phyloP scores from a whole-genome alignment of 2,329 filamentous ascomycete species.

The Cercospora canescens region DNA sequence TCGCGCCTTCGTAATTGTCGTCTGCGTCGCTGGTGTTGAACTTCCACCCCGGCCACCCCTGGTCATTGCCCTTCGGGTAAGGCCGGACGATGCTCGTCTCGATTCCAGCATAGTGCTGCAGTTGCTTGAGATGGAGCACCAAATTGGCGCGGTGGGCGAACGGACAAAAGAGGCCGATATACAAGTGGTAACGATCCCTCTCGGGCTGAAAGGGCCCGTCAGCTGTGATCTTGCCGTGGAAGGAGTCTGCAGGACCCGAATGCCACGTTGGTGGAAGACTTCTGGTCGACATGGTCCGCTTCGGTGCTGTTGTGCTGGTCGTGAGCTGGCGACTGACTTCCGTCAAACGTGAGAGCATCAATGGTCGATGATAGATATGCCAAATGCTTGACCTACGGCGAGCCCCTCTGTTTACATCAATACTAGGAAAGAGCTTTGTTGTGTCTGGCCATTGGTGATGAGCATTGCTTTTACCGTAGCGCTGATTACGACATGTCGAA shows the following conservation, averaged over 20 bases:
- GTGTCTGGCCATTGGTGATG: neutral
- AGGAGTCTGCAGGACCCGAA: constrained; percentile 43
- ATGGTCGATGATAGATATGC: neutral
- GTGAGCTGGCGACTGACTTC: constrained; percentile 7
- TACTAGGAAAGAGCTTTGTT: neutral
- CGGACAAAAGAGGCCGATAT: constrained; percentile 64
- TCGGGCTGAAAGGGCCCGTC: constrained; percentile 52
- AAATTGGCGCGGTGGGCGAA: constrained; percentile 64
- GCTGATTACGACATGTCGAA: neutral
- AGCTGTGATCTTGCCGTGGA: constrained; percentile 53
- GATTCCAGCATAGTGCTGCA: constrained; percentile 51
- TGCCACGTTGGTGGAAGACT: constrained; percentile 27
- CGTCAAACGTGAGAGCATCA: constrained; percentile 10
- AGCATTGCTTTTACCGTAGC: neutral
- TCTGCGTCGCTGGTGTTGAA: constrained; percentile 49
- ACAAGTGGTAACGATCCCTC: constrained; percentile 56
- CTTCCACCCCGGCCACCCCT: constrained; percentile 64
- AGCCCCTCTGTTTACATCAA: neutral
- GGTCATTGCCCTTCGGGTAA: constrained; percentile 65
- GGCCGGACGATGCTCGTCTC: constrained; percentile 61
- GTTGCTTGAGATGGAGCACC: constrained; percentile 58
- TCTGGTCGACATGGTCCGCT: neutral
- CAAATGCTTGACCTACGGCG: neutral
- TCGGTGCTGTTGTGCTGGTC: neutral
- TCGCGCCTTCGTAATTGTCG: constrained; percentile 53